Base-by-base conservation (phyloP, 2,329 filamentous ascomycete genomes). In the Ramichloridium luteum region DNA sequence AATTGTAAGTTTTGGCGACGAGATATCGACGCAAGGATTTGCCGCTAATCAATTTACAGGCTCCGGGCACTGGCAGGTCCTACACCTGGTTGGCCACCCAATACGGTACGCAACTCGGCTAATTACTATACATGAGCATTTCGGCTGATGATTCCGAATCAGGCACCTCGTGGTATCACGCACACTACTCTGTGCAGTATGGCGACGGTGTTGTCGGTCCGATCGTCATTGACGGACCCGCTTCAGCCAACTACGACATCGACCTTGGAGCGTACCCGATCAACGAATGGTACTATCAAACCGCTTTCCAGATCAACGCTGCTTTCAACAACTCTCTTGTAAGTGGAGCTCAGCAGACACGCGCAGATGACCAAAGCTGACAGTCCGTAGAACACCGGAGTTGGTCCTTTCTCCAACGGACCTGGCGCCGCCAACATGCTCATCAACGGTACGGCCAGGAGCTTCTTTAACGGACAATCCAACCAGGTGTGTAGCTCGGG, bases 191-290 rank as follows among this genome's bases (percentile, higher is more conserved):
- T 4, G 52, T 57, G 11, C 65, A 70, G 45, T 68, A 72, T 43
- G 59, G 67, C 5, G 62, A 76, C 34, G 76, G 76, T 1, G 54
- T 77, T 1, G 59, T 70, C 16, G 76, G 76, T 0, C 64, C 63
- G 2, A 68, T 80, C 20, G 54, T 77, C 12, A 72, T 79, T 43
- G 63, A 76, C 32, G 74, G 74, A 0, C 74, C 74, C 0, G 61
- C 65, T 0, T 65, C 67, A 2, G 59, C 64, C 10, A 62, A 72
- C 44, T 78, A 77, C 43, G 74, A 81, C 37, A 61, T 68, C 29
- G 77, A 81, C 44, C 57, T 78, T 0, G 76, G 77, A 3, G 54
- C 64, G 8, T 43, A 79, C 1, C 60, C 74, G 15, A 47, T 79
- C 4, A 67, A 63, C 11, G 77, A 82, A 45, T 81, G 74, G 74